A percentile compares a stretch with the other conserved stretches of the same genome.
These are phyloP conservation scores for Heracleum sosnowskyi DNA, from an alignment of 129 eudicot species.

Conservation along the genomic window DNA sequence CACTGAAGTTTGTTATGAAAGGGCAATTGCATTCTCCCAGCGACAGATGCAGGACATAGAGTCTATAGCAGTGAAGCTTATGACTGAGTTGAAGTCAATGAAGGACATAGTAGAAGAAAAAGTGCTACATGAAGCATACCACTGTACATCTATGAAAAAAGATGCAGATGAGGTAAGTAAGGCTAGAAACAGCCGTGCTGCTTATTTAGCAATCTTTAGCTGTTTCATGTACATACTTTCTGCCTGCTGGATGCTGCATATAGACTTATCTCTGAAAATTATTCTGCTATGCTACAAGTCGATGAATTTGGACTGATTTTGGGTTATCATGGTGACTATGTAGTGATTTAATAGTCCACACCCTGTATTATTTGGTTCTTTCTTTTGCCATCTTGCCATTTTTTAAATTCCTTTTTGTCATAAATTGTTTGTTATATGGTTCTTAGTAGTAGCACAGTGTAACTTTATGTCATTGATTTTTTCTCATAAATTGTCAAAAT, in stretches of 20 bases:
- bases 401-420: not conserved
- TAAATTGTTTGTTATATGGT: not conserved
- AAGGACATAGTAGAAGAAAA: conserved; percentile 59
- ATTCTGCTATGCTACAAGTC: not conserved
- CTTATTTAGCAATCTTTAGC: not conserved
- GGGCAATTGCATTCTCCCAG: conserved; percentile 84
- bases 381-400: not conserved
- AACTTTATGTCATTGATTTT: not conserved
- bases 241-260: not conserved
- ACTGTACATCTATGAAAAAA: conserved; percentile 39
- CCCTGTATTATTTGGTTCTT: not conserved
- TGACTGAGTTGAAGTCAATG: conserved; percentile 74
- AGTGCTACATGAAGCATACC: conserved; percentile 51
- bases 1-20: conserved; percentile 53
- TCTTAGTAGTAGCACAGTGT: not conserved
- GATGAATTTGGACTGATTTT: not conserved
- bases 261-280: not conserved
- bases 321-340: not conserved
- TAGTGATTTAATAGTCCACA: not conserved
- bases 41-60: conserved; percentile 85
- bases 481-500: not conserved
- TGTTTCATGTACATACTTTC: not conserved
- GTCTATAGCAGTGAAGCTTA: conserved; percentile 61
- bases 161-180: conserved; percentile 67
- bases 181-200: not conserved